Base-by-base conservation (phyloP, 1,284 basidiomycete species). In the Microbotryum intermedium region DNA sequence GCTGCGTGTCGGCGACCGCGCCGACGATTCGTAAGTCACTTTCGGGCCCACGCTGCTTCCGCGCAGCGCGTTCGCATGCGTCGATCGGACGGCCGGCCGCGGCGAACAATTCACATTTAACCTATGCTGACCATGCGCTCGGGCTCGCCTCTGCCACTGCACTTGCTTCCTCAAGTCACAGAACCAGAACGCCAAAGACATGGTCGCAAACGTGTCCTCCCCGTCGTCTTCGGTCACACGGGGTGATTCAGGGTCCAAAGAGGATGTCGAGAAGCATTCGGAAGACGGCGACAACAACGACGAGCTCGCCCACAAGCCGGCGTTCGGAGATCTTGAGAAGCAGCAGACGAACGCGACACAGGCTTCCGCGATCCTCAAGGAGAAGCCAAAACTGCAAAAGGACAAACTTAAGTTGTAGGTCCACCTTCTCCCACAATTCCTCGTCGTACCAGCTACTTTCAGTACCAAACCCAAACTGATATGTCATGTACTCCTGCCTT, bases 181-280 rank as follows among this genome's bases (percentile, higher is more conserved):
- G 34, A 39, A 18, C 11, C 34, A 18, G 34, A 39, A 11, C 34
- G 16, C 34, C 34, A 18, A 39, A 9, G 18, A 39, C 34, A 39
- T 39, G 34, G 34, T 39, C 34, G 11, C 11, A 16, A 20, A 8
- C 26, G 25, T 29, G 53, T 4, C 48, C 8, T 51, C 47, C 51
- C 45, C 52, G 3, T n/a, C 55, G 3, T 60, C 58, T 2, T 58
- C 58, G n/a, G 53, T 58, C 34, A 63, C 62, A 3, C 58, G 58
- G 7, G 42, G 55, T 13, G 42, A 39, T 1, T 16, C 34, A 39
- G 13, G 34, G 13, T 39, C 34, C 34, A 39, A 39, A 16, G 34
- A 39, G 34, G 34, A 39, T 16, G 34, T 39, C 13, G 34, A 39
- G 13, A 39, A 18, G 34, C 34, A 49, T 6, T 55, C 58, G 26